phyloP scores from a whole-genome alignment of 2,329 filamentous ascomycete species.

The Trichoderma afroharzianum region DNA sequence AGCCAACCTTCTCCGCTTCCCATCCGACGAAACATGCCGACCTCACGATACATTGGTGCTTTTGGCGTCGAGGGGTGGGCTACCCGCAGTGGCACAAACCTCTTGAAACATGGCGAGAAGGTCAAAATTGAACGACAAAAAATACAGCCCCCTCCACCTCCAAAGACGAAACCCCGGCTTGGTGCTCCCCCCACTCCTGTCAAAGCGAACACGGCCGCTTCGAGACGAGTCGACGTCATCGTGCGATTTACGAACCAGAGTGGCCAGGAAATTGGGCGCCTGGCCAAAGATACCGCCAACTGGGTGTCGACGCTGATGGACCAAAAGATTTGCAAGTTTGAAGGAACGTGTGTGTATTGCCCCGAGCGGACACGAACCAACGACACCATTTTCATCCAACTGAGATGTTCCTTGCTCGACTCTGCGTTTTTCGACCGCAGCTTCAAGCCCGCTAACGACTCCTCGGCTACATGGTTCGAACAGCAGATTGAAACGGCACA shows the following conservation, averaged over 20 bases:
- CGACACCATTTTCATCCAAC: constrained; percentile 89
- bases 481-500: constrained; percentile 76
- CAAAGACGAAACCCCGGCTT: constrained; percentile 43
- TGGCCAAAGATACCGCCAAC: constrained; percentile 80
- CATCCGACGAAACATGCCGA: constrained; percentile 31
- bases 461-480: constrained; percentile 72
- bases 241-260: constrained; percentile 81
- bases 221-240: constrained; percentile 75
- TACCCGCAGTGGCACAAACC: constrained; percentile 71
- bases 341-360: constrained; percentile 83
- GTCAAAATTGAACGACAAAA: constrained; percentile 85
- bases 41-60: constrained; percentile 74
- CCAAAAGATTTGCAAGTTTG: constrained; percentile 82
- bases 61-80: constrained; percentile 92
- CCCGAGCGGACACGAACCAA: constrained; percentile 83
- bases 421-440: constrained; percentile 64
- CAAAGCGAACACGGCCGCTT: constrained; percentile 46
- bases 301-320: constrained; percentile 94
- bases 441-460: constrained; percentile 64
- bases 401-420: constrained; percentile 71
- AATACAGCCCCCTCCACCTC: constrained; percentile 55
- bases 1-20: constrained; percentile 17
- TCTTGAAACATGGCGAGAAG: constrained; percentile 77
- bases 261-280: constrained; percentile 79
- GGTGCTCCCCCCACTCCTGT: constrained; percentile 33